Evolutionary conservation across 805 yeast genomes (phyloP).

Genomic region (Zygotorulaspora florentina): DNA sequence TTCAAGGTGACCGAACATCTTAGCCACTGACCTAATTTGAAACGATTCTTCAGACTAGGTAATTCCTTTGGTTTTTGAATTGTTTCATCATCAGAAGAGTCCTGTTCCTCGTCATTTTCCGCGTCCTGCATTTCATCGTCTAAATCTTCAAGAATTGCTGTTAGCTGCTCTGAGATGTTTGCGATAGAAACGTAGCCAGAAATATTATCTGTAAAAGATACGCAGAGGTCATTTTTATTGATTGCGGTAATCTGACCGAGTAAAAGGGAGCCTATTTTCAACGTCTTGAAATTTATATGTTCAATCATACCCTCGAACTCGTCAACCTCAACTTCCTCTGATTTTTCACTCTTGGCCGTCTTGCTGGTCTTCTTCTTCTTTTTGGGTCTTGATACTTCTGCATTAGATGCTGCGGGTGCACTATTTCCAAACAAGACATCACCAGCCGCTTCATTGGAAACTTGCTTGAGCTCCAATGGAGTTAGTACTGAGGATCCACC

Average conservation of each 20-base stretch:
- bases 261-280: slow-evolving; percentile 67
- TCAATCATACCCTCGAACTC: slow-evolving; percentile 49
- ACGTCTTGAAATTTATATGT: slow-evolving; percentile 54
- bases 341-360: slow-evolving; percentile 16
- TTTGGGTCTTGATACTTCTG: slow-evolving; percentile 40
- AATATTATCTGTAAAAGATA: slow-evolving; percentile 76
- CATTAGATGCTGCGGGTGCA: slow-evolving; percentile 13
- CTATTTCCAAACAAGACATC: slow-evolving; percentile 68
- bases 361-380: slow-evolving; percentile 37
- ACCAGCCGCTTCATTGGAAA: slow-evolving; percentile 84
- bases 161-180: slow-evolving; percentile 60
- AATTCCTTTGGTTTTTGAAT: slow-evolving; percentile 38
- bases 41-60: slow-evolving; percentile 53
- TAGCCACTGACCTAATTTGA: slow-evolving; percentile 78
- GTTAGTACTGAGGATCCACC: slow-evolving; percentile 88
- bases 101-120: slow-evolving; percentile 35
- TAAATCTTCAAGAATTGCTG: slow-evolving; percentile 50
- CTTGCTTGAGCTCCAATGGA: slow-evolving; percentile 87
- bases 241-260: slow-evolving; percentile 72
- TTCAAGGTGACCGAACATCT: slow-evolving; percentile 71
- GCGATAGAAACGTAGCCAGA: slow-evolving; percentile 76
- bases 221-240: slow-evolving; percentile 55
- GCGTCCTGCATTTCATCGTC: slow-evolving; percentile 45
- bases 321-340: slow-evolving; percentile 33
- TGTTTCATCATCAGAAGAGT: slow-evolving; percentile 28